These are phyloP conservation scores for Heliamphora pulchella DNA, from an alignment of 179 eudicot genomes.

Conservation along the genomic window DNA sequence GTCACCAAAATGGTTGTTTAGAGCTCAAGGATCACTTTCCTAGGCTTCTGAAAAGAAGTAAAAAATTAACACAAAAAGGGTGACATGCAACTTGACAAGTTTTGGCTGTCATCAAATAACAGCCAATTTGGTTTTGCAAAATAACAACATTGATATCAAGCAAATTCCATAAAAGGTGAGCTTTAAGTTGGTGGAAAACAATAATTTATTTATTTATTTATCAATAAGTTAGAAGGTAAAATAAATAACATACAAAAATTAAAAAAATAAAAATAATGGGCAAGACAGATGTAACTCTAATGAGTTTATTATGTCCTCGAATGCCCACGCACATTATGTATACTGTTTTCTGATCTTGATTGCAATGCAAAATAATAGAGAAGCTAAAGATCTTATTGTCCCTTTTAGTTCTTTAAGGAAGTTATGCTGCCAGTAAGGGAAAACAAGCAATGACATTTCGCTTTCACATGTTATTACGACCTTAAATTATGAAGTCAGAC, in stretches of 20 bases:
- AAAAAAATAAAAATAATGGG: no score
- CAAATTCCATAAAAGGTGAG: not conserved
- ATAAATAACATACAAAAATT: no score
- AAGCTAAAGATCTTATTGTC: no score
- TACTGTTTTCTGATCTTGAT: no score
- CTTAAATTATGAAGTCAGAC: not conserved
- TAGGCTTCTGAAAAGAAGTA: constrained; percentile 12
- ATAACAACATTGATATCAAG: not conserved
- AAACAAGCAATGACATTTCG: not conserved
- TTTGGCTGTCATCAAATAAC: not conserved
- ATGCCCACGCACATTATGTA: no score
- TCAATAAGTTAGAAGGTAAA: not conserved
- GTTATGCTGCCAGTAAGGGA: not conserved
- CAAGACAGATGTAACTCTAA: no score
- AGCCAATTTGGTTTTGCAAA: not conserved
- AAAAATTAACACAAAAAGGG: not conserved
- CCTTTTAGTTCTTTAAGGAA: no score
- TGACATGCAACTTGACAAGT: no score
- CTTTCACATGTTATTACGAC: not conserved
- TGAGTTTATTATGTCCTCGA: no score
- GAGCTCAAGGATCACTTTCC: not conserved
- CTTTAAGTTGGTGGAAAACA: not conserved
- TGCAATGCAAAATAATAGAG: no score
- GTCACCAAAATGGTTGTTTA: not conserved
- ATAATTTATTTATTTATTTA: not conserved